Percentiles rank a stretch among this genome's conserved stretches.
These are phyloP conservation scores for Alternaria hordeiaustralica DNA, from an alignment of 2,329 filamentous ascomycete species.

Conservation along the genomic window DNA sequence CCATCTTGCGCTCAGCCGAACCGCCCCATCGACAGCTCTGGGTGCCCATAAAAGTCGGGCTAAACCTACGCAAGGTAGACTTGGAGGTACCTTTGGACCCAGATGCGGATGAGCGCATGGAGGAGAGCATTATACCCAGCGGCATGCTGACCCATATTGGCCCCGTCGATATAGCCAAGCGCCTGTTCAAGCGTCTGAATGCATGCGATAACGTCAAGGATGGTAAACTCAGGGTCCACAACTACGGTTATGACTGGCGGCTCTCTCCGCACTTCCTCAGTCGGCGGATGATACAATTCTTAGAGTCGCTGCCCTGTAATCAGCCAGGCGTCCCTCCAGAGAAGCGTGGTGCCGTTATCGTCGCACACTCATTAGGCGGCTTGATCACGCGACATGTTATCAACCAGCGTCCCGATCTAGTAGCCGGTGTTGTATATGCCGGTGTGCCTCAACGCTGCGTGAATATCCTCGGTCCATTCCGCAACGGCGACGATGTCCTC, in stretches of 20 bases:
- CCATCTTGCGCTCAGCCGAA: conserved; percentile 82
- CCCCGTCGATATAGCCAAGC: conserved; percentile 85
- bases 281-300: conserved; percentile 71
- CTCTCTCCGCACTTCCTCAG: conserved; percentile 81
- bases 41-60: conserved; percentile 90
- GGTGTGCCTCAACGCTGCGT: conserved; percentile 85
- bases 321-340: conserved; percentile 59
- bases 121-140: conserved; percentile 80
- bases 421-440: conserved; percentile 84
- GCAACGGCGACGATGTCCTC: conserved; percentile 91
- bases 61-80: conserved; percentile 91
- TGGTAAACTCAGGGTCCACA: conserved; percentile 78
- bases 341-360: conserved; percentile 74
- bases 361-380: conserved; percentile 87
- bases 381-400: conserved; percentile 87
- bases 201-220: conserved; percentile 74
- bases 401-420: conserved; percentile 83
- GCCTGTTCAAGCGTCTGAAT: conserved; percentile 78
- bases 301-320: conserved; percentile 79
- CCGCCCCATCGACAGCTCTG: conserved; percentile 86
- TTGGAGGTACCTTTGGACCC: conserved; percentile 82
- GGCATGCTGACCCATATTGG: conserved; percentile 93
- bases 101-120: conserved; percentile 84
- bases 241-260: conserved; percentile 96
- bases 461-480: conserved; percentile 87